phyloP scores from a whole-genome alignment of 192 early-diverging fungal species.

The Chytriomyces confervae region DNA sequence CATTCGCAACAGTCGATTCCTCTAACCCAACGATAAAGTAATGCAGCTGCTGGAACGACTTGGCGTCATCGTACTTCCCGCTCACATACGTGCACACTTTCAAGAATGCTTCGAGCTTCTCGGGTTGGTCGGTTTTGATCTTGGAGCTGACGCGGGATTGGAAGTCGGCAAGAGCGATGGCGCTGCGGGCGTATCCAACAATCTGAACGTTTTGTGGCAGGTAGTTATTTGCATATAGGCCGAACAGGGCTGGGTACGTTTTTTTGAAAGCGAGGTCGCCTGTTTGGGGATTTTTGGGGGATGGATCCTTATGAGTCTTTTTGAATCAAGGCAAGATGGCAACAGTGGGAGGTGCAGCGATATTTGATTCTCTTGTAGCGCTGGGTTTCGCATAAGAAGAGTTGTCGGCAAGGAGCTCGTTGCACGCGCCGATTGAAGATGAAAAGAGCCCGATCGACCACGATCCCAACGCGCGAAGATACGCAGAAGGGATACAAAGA shows the following conservation, averaged over 20 bases:
- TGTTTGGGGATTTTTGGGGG: slow-evolving; percentile 7
- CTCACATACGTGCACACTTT: slow-evolving; percentile 73
- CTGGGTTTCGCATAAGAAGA: too few relatives aligned
- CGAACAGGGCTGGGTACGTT: slow-evolving; percentile 96
- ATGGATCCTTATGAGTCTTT: not conserved
- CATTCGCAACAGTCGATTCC: slow-evolving; percentile 1
- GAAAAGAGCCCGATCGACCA: not conserved
- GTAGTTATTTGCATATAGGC: slow-evolving; percentile 84
- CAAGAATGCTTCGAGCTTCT: slow-evolving; percentile 69
- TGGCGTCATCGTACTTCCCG: slow-evolving; percentile 84
- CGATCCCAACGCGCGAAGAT: not conserved
- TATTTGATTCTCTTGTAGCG: not conserved
- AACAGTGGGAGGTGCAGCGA: not conserved
- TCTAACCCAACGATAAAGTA: slow-evolving; percentile 67
- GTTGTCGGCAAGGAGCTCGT: too few relatives aligned
- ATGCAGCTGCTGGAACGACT: slow-evolving; percentile 72
- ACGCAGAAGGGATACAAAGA: not conserved
- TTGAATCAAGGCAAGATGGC: not conserved
- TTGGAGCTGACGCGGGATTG: slow-evolving; percentile 70
- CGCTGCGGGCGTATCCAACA: slow-evolving; percentile 91
- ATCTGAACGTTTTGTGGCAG: slow-evolving; percentile 77
- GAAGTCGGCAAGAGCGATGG: slow-evolving; percentile 78
- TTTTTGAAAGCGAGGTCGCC: slow-evolving; percentile 99
- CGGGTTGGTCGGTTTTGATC: slow-evolving; percentile 69
- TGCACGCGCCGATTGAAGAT: not conserved